Evolutionary conservation across 257 asterid species (phyloP).

Genomic region (Henckelia pumila): DNA sequence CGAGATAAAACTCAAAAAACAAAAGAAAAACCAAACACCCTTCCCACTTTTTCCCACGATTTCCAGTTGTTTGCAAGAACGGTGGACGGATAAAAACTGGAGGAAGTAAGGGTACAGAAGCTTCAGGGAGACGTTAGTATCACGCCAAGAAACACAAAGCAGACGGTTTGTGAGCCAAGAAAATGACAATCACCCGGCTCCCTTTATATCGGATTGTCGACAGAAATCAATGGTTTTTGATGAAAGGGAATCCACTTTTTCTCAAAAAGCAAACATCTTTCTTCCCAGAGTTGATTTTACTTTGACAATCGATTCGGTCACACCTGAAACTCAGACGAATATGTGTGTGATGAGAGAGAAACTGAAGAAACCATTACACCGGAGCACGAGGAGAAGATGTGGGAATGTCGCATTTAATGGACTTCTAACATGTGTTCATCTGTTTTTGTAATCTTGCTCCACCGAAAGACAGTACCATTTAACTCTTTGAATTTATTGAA

Average conservation of each 20-base stretch:
- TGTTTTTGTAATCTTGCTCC: neutral
- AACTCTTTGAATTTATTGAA: too few relatives aligned
- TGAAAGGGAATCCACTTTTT: neutral
- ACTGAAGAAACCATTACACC: neutral
- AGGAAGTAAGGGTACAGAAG: constrained; percentile 1
- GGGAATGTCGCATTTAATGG: neutral
- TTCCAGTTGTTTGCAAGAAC: neutral
- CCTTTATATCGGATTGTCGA: neutral
- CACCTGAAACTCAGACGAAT: neutral
- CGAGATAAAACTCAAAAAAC: neutral
- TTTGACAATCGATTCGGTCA: neutral
- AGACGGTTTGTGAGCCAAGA: neutral
- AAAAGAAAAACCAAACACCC: neutral
- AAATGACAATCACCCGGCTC: neutral
- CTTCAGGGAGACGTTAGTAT: constrained; percentile 1
- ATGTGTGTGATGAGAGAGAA: neutral
- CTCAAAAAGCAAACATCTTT: too few relatives aligned
- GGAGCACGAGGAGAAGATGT: neutral
- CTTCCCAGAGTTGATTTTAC: neutral
- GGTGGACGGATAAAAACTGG: neutral
- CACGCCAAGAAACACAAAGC: constrained; percentile 12
- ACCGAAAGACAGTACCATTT: neutral
- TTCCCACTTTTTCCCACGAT: neutral
- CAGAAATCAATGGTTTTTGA: neutral
- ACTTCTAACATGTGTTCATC: neutral